These are phyloP conservation scores for Mercurialis annua DNA, from an alignment of 345 rosid species.

Conservation along the genomic window DNA sequence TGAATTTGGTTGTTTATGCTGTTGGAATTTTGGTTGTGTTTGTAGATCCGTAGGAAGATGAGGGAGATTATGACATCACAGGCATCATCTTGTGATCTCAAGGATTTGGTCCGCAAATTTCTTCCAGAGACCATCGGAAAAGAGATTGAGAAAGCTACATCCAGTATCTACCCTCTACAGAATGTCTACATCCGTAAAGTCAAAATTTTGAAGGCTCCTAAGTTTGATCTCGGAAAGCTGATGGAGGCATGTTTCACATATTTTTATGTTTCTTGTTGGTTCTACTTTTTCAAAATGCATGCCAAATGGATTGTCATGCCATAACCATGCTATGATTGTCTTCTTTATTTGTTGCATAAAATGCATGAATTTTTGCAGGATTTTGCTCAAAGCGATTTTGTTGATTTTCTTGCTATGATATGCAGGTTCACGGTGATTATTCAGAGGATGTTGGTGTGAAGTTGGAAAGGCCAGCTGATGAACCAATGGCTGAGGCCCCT, in stretches of 20 bases:
- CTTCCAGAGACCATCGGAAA: slow-evolving; percentile 28
- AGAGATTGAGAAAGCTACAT: slow-evolving; percentile 31
- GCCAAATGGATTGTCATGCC: no score
- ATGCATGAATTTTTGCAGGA: neutral
- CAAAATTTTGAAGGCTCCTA: slow-evolving; percentile 35
- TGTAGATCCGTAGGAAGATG: slow-evolving; percentile 35
- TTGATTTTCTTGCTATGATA: neutral
- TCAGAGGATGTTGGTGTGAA: slow-evolving; percentile 27
- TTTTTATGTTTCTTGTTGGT: neutral
- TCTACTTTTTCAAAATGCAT: no score
- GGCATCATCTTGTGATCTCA: slow-evolving; percentile 28
- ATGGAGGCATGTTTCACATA: slow-evolving; percentile 24
- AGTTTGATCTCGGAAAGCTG: slow-evolving; percentile 31
- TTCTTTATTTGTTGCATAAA: neutral
- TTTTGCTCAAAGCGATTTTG: neutral
- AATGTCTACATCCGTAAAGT: slow-evolving; percentile 32
- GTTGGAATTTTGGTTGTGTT: neutral
- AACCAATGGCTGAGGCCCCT: slow-evolving; percentile 22
- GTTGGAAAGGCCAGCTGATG: slow-evolving; percentile 33
- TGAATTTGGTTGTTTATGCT: neutral
- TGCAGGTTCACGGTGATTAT: slow-evolving; percentile 32
- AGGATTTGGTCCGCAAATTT: slow-evolving; percentile 27
- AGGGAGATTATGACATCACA: slow-evolving; percentile 28
- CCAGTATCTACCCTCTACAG: slow-evolving; percentile 26
- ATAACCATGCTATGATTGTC: neutral